Evolutionary conservation across 306 rosid genomes (phyloP).

Genomic region (Prunus campanulata): DNA sequence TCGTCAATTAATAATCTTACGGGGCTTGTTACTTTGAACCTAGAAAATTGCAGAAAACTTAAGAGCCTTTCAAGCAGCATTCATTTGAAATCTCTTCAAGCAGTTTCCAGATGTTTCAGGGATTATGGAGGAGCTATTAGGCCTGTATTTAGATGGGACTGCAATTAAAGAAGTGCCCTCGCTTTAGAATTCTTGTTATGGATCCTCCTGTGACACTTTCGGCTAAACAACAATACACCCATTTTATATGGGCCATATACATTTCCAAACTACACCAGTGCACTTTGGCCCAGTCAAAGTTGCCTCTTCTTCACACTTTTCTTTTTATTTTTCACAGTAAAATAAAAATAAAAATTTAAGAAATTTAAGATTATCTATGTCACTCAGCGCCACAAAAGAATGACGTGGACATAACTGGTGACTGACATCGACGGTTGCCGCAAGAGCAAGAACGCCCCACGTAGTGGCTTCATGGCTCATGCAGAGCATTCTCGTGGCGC

Average conservation of each 20-base stretch:
- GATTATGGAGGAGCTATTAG: not conserved
- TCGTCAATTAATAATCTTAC: not conserved
- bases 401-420: not conserved
- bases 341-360: not conserved
- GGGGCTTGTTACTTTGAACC: not conserved
- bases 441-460: slow-evolving; percentile 1
- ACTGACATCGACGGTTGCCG: not conserved
- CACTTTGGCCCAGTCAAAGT: too few species aligned
- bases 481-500: slow-evolving; percentile 7
- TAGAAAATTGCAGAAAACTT: not conserved
- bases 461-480: slow-evolving; percentile 5
- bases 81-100: not conserved
- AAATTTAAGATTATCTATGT: not conserved
- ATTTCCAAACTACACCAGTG: too few species aligned
- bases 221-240: too few species aligned
- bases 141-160: not conserved
- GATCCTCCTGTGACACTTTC: too few species aligned
- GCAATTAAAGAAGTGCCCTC: slow-evolving; percentile 3
- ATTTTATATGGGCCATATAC: too few species aligned
- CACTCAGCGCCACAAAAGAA: not conserved
- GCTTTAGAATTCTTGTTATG: not conserved
- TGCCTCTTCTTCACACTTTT: too few species aligned
- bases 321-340: too few species aligned
- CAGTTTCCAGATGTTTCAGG: slow-evolving; percentile 16
- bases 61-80: slow-evolving; percentile 8